A percentile compares a stretch with the other conserved stretches of the same genome.
phyloP scores from a whole-genome alignment of 768 basidiomycete genomes.

The Mycena epipterygia region DNA sequence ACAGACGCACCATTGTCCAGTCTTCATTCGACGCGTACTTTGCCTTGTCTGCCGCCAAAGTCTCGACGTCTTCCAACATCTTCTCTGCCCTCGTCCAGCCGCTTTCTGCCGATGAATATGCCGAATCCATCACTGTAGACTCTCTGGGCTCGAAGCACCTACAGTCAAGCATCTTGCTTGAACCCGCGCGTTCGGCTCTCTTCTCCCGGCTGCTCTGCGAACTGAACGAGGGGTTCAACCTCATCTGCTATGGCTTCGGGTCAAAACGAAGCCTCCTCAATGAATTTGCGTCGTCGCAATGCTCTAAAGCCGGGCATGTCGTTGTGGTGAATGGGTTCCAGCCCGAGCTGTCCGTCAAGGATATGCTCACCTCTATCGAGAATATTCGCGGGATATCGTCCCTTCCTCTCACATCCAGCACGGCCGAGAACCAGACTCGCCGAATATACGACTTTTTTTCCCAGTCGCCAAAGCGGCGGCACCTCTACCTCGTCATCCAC shows the following conservation, averaged over 20 bases:
- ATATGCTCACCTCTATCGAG: constrained; percentile 75
- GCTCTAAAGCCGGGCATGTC: constrained; percentile 75
- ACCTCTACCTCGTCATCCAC: constrained; percentile 87
- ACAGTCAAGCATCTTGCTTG: constrained; percentile 50
- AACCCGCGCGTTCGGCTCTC: constrained; percentile 50
- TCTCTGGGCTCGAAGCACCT: constrained; percentile 48
- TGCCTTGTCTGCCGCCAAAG: constrained; percentile 65
- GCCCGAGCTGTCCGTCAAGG: constrained; percentile 77
- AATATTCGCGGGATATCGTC: constrained; percentile 58
- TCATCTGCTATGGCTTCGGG: constrained; percentile 91
- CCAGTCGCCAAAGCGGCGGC: constrained; percentile 48
- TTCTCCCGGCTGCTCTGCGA: constrained; percentile 77
- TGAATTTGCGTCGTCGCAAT: constrained; percentile 57
- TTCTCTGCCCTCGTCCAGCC: constrained; percentile 84
- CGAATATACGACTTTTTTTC: constrained; percentile 77
- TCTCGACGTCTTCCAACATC: constrained; percentile 84
- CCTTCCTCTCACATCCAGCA: constrained; percentile 52
- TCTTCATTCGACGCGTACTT: constrained; percentile 93
- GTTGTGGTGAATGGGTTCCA: constrained; percentile 86
- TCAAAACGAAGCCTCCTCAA: constrained; percentile 84
- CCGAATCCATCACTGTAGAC: constrained; percentile 47
- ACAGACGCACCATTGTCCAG: constrained; percentile 57
- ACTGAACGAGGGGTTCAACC: constrained; percentile 85
- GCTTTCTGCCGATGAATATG: constrained; percentile 77
- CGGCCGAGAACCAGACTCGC: constrained; percentile 67